Conservation (phyloP, 108 stramenopile species). For the Fragilariopsis cylindrus region DNA sequence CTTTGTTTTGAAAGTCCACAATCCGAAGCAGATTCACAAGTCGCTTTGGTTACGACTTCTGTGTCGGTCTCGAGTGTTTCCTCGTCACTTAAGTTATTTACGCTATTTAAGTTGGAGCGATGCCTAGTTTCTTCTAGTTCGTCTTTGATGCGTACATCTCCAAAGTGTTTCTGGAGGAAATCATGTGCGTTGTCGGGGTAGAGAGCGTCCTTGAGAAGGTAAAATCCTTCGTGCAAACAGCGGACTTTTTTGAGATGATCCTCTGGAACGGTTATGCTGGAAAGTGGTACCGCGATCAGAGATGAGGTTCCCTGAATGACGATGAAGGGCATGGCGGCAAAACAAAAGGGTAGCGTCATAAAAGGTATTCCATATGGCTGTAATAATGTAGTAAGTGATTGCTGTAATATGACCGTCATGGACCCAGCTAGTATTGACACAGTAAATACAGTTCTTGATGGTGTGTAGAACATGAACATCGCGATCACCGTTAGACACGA, state of each 20-base stretch:
- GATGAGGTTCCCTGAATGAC: slow-evolving; percentile 44
- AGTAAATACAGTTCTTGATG: slow-evolving; percentile 13
- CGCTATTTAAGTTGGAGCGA: not conserved
- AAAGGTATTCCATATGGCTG: slow-evolving; percentile 40
- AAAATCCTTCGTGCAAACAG: slow-evolving; percentile 28
- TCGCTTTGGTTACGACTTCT: slow-evolving; percentile 3
- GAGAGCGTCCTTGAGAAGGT: slow-evolving; percentile 28
- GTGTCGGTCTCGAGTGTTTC: not conserved
- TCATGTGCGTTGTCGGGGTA: not conserved
- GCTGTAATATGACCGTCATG: slow-evolving; percentile 36
- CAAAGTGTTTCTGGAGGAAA: not conserved
- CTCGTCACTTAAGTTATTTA: not conserved
- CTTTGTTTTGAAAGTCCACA: not conserved
- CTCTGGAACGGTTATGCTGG: slow-evolving; percentile 44
- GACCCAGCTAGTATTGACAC: slow-evolving; percentile 31
- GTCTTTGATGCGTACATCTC: not conserved
- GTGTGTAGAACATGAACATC: slow-evolving; percentile 43
- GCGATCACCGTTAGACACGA: slow-evolving; percentile 33
- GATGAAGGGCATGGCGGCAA: slow-evolving; percentile 28
- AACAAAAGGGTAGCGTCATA: slow-evolving; percentile 48
- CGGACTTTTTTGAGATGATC: slow-evolving; percentile 36
- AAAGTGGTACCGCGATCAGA: slow-evolving; percentile 38
- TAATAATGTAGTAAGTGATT: slow-evolving; percentile 28
- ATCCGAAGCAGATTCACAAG: not conserved
- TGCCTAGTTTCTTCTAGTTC: not conserved